These are phyloP conservation scores for Pseudogymnoascus sp. DNA, from an alignment of 2,329 filamentous ascomycete species.

Conservation along the genomic window DNA sequence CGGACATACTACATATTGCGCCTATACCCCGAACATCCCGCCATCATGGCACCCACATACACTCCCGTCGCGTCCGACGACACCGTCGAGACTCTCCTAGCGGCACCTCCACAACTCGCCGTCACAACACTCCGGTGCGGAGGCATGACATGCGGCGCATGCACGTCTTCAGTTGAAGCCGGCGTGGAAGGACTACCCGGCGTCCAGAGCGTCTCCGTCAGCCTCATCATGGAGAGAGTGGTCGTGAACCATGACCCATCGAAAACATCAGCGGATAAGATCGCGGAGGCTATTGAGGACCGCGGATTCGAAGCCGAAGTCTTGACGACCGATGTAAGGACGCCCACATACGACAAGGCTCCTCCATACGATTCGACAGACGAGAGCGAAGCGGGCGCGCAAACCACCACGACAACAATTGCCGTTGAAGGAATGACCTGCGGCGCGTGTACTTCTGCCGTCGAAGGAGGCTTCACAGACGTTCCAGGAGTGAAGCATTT, in stretches of 20 bases:
- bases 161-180: slow-evolving; percentile 88
- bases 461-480: slow-evolving; percentile 73
- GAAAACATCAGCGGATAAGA: slow-evolving; percentile 63
- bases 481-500: slow-evolving; percentile 66
- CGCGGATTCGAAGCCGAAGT: slow-evolving; percentile 85
- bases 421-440: slow-evolving; percentile 86
- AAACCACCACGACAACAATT: slow-evolving; percentile 57
- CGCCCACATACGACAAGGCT: slow-evolving; percentile 35
- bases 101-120: slow-evolving; percentile 58
- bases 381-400: slow-evolving; percentile 24
- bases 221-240: slow-evolving; percentile 90
- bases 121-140: slow-evolving; percentile 86
- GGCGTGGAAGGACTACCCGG: slow-evolving; percentile 79
- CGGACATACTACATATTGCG: background rate
- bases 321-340: slow-evolving; percentile 70
- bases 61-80: slow-evolving; percentile 18
- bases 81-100: slow-evolving; percentile 13
- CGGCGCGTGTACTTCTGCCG: slow-evolving; percentile 77
- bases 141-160: slow-evolving; percentile 89
- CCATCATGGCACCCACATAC: slow-evolving; percentile 25
- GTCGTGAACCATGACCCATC: slow-evolving; percentile 82
- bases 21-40: background rate
- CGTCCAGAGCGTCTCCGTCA: slow-evolving; percentile 80
- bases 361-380: slow-evolving; percentile 30
- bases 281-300: slow-evolving; percentile 84